Evolutionary conservation across 176 grass and related monocot species (phyloP), one percentile per base, ranked within the genome.

Genomic region (Aegilops umbellulata): DNA sequence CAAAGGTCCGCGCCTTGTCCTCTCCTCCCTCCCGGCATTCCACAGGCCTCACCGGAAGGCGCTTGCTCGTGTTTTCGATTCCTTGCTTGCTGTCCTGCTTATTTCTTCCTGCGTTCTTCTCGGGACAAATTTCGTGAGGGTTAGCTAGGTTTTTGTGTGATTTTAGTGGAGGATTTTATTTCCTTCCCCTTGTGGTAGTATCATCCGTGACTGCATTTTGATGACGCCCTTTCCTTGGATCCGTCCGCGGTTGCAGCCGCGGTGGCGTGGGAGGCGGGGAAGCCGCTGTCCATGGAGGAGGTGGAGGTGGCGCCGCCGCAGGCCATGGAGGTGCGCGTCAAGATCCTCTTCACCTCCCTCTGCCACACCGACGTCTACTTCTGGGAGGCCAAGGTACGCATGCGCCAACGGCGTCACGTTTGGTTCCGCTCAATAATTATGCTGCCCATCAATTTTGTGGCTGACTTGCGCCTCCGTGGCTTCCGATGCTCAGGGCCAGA

Each of bases 331-430:
- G 95, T 94, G 16, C 90, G 90, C 53, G 22, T 97, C 66, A 97
- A 95, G 77, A 90, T 93, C 74, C 90, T 95, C 55, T 97, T 66
- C 82, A 93, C 90, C 67, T 38, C 92, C 9, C 95, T 97, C 86
- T 97, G 92, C 84, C 95, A 93, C 87, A 95, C 92, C 26, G 95
- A 97, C 26, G 89, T 97, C 85, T 95, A 82, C 90, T 97, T 97
- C 86, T 97, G 95, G 95, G 95, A 97, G 80, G 92, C 95, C 24
- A 97, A 94, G 92, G 95, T 97, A 89, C 81, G 34, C 41, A 47
- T 13, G 58, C 69, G 58, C 69, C 35, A 83, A 80, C 23, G 1
- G 4, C 76, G 80, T 62, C 61, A 26, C 10, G 3, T 1, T 10
- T 19, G 15, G 44, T 11, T 22, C 39, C 44, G 1, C 10, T 27